Evolutionary conservation across 2,329 filamentous ascomycete species (phyloP).

Genomic region (Xylogone sp.): DNA sequence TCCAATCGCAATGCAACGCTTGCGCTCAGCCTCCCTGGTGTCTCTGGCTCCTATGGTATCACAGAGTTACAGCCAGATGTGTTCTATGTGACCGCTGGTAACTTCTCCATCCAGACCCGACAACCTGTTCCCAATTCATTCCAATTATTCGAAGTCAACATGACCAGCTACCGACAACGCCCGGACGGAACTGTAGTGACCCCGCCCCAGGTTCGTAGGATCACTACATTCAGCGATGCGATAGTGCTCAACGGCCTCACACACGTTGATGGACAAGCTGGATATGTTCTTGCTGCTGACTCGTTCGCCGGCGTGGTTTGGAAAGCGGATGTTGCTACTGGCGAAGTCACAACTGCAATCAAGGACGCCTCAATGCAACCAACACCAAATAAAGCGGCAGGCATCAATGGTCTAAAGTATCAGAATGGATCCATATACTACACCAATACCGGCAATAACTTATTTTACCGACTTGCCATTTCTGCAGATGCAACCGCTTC

Average conservation of each 20-base stretch:
- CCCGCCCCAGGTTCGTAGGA: neutral
- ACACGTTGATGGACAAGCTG: neutral
- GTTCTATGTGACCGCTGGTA: neutral
- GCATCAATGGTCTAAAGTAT: slow-evolving; percentile 3
- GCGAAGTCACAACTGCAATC: neutral
- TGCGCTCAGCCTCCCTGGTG: neutral
- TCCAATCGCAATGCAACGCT: neutral
- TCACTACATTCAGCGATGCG: neutral
- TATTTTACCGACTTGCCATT: slow-evolving; percentile 16
- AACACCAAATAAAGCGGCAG: neutral
- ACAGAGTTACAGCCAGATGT: slow-evolving; percentile 1
- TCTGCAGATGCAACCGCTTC: slow-evolving; percentile 9
- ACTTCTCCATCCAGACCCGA: neutral
- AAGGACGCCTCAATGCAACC: neutral
- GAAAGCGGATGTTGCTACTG: neutral
- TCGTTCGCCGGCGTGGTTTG: neutral
- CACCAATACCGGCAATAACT: slow-evolving; percentile 6
- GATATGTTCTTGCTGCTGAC: neutral
- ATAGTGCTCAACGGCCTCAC: neutral
- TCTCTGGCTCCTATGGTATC: neutral
- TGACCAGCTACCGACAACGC: neutral
- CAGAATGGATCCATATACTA: slow-evolving; percentile 1
- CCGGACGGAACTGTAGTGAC: neutral
- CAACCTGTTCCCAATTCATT: neutral
- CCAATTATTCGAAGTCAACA: neutral